phyloP scores from a whole-genome alignment of 1,139 yeast genomes.

The Scheffersomyces lignicola region DNA sequence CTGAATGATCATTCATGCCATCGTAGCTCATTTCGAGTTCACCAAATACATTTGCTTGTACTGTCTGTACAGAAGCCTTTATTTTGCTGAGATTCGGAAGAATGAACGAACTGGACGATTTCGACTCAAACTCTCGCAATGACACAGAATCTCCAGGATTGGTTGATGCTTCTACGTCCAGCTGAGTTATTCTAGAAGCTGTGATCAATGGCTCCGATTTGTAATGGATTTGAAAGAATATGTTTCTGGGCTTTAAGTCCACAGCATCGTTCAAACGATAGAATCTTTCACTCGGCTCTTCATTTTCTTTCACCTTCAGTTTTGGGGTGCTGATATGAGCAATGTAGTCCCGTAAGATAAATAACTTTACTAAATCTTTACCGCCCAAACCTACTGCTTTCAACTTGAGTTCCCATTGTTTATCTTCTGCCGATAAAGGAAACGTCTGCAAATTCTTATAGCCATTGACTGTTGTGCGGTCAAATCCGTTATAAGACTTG shows the following conservation, averaged over 20 bases:
- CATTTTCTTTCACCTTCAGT: not conserved
- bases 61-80: conserved; percentile 55
- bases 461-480: conserved; percentile 16
- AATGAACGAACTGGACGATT: conserved; percentile 24
- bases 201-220: conserved; percentile 41
- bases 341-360: conserved; percentile 66
- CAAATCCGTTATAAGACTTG: conserved; percentile 16
- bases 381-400: conserved; percentile 69
- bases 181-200: conserved; percentile 18
- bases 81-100: conserved; percentile 35
- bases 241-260: conserved; percentile 52
- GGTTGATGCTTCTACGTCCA: conserved; percentile 18
- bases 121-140: conserved; percentile 14
- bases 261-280: conserved; percentile 11
- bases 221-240: conserved; percentile 63
- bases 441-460: conserved; percentile 9
- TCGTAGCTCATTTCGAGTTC: conserved; percentile 45
- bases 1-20: conserved; percentile 7
- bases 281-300: conserved; percentile 3
- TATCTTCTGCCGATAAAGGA: conserved; percentile 62
- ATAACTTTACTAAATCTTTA: conserved; percentile 81
- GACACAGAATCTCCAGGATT: conserved; percentile 18
- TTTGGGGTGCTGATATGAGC: conserved; percentile 48
- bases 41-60: conserved; percentile 63
- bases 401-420: conserved; percentile 70